Base-by-base conservation (phyloP, 768 basidiomycete genomes). In the Cytidiella melzeri region DNA sequence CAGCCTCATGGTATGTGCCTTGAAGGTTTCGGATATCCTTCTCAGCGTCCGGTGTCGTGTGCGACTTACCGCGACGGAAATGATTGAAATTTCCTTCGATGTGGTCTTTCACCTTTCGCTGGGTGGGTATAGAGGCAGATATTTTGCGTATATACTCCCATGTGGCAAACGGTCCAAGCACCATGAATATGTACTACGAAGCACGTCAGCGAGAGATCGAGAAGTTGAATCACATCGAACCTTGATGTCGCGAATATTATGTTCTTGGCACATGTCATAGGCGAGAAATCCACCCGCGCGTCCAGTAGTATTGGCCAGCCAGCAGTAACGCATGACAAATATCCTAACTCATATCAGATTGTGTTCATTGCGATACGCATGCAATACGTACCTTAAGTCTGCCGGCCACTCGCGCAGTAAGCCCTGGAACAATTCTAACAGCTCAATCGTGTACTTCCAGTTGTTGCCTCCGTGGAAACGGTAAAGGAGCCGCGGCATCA, bases 371-470 rank as follows among this genome's bases (percentile, higher is more conserved):
- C n/a, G n/a, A n/a, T n/a, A n/a, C n/a, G n/a, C n/a, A n/a, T n/a
- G n/a, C n/a, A n/a, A n/a, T 40, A 34, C 1, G 66, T 45, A 63
- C 64, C n/a, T n/a, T n/a, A n/a, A n/a, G n/a, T n/a, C n/a, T n/a
- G n/a, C n/a, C n/a, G n/a, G n/a, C n/a, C n/a, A 67, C 36, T 66
- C 65, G 1, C 54, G 48, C 5, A 61, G 41, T 9, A 67, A 45
- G 0, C 55, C 55, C 42, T 67, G 65, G 0, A 66, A 25, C 1
- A 65, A 48, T 36, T 67, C 65, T 1, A 62, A 45, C 1, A 61
- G 46, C 40, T 66, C 66, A 9, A 55, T 52, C 0, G 58, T 45
- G 39, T 65, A 66, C 65, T 63, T n/a, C n/a, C n/a, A n/a, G n/a
- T n/a, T n/a, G n/a, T n/a, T n/a, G n/a, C n/a, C n/a, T n/a, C n/a